Evolutionary conservation across 805 yeast species (phyloP).

Genomic region (Lachancea lanzarotensis): DNA sequence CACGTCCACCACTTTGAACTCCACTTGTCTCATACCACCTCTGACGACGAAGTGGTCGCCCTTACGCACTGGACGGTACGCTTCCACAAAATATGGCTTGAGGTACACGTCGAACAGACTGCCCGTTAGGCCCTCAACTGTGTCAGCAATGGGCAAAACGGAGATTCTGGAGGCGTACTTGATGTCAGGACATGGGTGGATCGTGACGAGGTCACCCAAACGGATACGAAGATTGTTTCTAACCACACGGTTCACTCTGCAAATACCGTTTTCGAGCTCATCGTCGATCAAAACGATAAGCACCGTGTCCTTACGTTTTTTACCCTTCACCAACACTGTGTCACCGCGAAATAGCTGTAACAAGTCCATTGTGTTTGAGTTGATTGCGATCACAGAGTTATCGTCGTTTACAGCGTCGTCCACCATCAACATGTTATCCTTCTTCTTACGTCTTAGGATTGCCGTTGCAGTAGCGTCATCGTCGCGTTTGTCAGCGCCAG

Average conservation of each 20-base stretch:
- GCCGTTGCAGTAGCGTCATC: constrained; percentile 92
- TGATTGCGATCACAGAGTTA: constrained; percentile 92
- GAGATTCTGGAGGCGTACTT: constrained; percentile 93
- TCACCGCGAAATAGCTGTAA: constrained; percentile 96
- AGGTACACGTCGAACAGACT: constrained; percentile 91
- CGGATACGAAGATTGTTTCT: constrained; percentile 92
- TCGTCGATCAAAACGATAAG: constrained; percentile 93
- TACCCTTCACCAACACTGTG: constrained; percentile 94
- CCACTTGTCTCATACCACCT: constrained; percentile 99
- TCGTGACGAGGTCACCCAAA: constrained; percentile 83
- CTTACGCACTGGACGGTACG: constrained; percentile 96
- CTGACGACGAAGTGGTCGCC: constrained; percentile 95
- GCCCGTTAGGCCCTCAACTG: constrained; percentile 97
- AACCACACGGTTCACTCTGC: constrained; percentile 90
- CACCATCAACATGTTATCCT: constrained; percentile 88
- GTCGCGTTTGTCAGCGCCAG: constrained; percentile 52
- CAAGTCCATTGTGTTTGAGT: constrained; percentile 90
- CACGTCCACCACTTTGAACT: constrained; percentile 95
- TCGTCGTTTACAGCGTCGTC: constrained; percentile 98
- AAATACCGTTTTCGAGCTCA: constrained; percentile 92
- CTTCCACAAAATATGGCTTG: constrained; percentile 97
- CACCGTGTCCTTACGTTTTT: constrained; percentile 96
- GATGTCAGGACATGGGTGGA: constrained; percentile 96
- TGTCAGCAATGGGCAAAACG: constrained; percentile 94
- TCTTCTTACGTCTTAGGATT: constrained; percentile 93